phyloP scores from a whole-genome alignment of 2,329 filamentous ascomycete genomes.

The Grosmannia huntii region DNA sequence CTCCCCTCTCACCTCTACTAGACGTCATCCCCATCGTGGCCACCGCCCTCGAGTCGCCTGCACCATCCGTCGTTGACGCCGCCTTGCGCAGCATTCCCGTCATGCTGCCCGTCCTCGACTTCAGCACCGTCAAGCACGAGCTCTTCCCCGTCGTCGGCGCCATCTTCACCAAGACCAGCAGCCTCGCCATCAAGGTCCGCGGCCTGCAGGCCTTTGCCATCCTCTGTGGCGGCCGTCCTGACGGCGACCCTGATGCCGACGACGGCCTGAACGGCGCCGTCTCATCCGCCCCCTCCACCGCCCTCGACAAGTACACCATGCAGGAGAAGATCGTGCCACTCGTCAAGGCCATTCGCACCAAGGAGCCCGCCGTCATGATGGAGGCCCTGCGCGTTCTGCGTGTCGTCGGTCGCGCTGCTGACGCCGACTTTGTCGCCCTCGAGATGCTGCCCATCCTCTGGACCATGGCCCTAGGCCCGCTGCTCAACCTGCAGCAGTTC shows the following conservation, averaged over 20 bases:
- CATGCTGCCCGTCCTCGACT: constrained; percentile 82
- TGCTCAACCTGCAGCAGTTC: constrained; percentile 81
- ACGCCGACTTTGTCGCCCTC: constrained; percentile 83
- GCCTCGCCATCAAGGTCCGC: constrained; percentile 85
- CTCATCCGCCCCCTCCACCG: constrained; percentile 55
- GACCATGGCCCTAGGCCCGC: constrained; percentile 79
- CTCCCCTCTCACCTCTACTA: constrained; percentile 19
- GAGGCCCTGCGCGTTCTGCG: constrained; percentile 74
- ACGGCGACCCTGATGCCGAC: constrained; percentile 34
- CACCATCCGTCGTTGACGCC: constrained; percentile 78
- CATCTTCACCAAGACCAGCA: constrained; percentile 88
- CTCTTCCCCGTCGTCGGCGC: constrained; percentile 83
- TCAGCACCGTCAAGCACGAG: constrained; percentile 93
- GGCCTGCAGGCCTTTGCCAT: constrained; percentile 83
- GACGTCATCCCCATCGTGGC: constrained; percentile 81
- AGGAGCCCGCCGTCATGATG: constrained; percentile 96
- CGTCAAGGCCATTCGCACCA: constrained; percentile 88
- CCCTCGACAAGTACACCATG: constrained; percentile 94
- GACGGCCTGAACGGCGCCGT: constrained; percentile 46
- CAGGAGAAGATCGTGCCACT: constrained; percentile 94
- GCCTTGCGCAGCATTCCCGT: constrained; percentile 65
- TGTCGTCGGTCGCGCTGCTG: constrained; percentile 69
- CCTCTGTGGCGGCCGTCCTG: constrained; percentile 67
- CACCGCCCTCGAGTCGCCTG: constrained; percentile 74
- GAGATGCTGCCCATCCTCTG: constrained; percentile 84